Evolutionary conservation across 2,329 filamentous ascomycete species (phyloP).

Genomic region (Madurella mycetomatis): DNA sequence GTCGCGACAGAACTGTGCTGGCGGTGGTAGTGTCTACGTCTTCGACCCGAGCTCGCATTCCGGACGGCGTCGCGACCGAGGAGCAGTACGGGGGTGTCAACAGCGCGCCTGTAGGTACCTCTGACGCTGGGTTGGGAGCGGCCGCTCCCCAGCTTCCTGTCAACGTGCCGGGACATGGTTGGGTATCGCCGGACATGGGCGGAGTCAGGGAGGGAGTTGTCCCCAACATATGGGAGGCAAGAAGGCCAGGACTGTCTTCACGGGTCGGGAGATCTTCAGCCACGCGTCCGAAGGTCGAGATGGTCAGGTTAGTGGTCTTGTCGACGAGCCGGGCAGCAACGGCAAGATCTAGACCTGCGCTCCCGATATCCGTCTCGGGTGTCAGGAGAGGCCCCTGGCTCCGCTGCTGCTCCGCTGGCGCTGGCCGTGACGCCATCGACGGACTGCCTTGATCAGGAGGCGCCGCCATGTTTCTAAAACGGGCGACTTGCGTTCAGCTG

Average conservation of each 20-base stretch:
- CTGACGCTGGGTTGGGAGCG: background rate
- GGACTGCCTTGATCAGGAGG: background rate
- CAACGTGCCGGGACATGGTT: constrained; percentile 16
- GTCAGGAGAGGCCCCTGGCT: background rate
- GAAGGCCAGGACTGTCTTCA: background rate
- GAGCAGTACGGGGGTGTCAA: background rate
- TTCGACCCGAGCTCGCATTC: background rate
- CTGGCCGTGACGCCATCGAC: constrained; percentile 14
- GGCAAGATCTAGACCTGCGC: constrained; percentile 10
- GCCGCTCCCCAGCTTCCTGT: constrained; percentile 10
- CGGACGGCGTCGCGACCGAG: background rate
- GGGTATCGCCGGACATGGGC: constrained; percentile 19
- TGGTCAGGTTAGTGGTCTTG: constrained; percentile 24
- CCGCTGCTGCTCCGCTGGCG: constrained; percentile 5
- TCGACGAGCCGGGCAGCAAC: constrained; percentile 23
- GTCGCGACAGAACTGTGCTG: background rate
- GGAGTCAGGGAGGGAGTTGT: background rate
- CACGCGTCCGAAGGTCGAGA: constrained; percentile 17
- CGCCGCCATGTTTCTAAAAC: constrained; percentile 12
- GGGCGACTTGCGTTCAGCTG: constrained; percentile 12
- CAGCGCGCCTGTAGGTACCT: background rate
- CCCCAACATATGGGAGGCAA: background rate
- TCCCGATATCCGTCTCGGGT: background rate
- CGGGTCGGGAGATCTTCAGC: constrained; percentile 1
- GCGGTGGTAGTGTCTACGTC: background rate